These are phyloP conservation scores for Torulaspora maleeae DNA, from an alignment of 805 yeast species.

Conservation along the genomic window DNA sequence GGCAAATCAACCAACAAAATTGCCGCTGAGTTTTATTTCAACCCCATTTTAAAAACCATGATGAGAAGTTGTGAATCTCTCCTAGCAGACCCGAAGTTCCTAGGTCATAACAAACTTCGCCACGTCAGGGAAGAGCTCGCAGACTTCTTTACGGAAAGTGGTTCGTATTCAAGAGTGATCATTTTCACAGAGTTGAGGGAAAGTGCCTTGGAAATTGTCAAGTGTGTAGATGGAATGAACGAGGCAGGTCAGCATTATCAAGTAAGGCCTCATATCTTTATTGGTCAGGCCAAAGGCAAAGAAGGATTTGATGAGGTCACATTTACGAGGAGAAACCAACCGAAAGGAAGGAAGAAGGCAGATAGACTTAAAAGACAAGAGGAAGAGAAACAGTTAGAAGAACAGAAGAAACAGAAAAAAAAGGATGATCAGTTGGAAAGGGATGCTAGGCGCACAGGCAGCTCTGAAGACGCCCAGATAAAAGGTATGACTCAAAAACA, in stretches of 20 bases:
- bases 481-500: slow-evolving; percentile 88
- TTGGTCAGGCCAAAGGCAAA: slow-evolving; percentile 82
- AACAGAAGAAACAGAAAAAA: slow-evolving; percentile 33
- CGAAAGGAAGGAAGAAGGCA: slow-evolving; percentile 42
- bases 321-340: slow-evolving; percentile 41
- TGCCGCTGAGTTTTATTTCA: slow-evolving; percentile 57
- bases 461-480: slow-evolving; percentile 70
- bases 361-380: slow-evolving; percentile 35
- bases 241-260: slow-evolving; percentile 24
- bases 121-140: slow-evolving; percentile 52
- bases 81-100: slow-evolving; percentile 35
- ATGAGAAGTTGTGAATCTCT: slow-evolving; percentile 43
- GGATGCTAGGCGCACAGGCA: slow-evolving; percentile 44
- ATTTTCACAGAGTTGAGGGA: slow-evolving; percentile 86
- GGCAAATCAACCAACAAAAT: slow-evolving; percentile 61
- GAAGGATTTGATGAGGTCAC: slow-evolving; percentile 60
- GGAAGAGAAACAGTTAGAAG: slow-evolving; percentile 29
- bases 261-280: slow-evolving; percentile 74
- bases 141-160: slow-evolving; percentile 47
- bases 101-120: slow-evolving; percentile 72
- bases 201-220: slow-evolving; percentile 83
- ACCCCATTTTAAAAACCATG: slow-evolving; percentile 44
- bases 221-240: slow-evolving; percentile 45
- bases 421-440: slow-evolving; percentile 36
- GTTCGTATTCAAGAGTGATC: slow-evolving; percentile 64